A percentile compares a stretch with the other conserved stretches of the same genome.
phyloP scores from a whole-genome alignment of 768 basidiomycete species.

The Lactifluus rugatus region DNA sequence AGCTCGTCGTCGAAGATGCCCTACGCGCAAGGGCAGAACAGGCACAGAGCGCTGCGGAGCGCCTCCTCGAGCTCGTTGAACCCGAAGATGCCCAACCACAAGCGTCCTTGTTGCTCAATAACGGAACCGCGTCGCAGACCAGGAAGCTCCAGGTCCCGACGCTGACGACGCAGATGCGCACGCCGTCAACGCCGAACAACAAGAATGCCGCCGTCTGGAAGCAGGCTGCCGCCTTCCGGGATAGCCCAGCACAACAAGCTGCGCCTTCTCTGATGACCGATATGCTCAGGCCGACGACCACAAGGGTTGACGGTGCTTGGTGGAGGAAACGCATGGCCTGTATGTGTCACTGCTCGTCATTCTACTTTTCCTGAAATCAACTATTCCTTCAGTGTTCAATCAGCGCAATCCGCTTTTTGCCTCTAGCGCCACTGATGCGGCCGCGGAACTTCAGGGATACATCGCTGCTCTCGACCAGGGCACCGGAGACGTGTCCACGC shows the following conservation, averaged over 20 bases:
- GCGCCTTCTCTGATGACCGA: conserved; percentile 49
- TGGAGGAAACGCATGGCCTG: conserved; percentile 70
- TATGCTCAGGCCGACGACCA: conserved; percentile 34
- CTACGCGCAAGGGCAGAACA: conserved; percentile 82
- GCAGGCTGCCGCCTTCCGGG: conserved; percentile 70
- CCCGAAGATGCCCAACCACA: conserved; percentile 41
- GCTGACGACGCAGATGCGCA: conserved; percentile 25
- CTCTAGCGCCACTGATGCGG: conserved; percentile 31
- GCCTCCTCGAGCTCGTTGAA: conserved; percentile 78
- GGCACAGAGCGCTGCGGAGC: conserved; percentile 86
- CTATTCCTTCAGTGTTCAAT: conserved; percentile 34
- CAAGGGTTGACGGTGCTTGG: conserved; percentile 70
- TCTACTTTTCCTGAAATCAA: not conserved
- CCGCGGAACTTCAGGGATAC: conserved; percentile 43
- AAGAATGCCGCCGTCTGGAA: conserved; percentile 49
- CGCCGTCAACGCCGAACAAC: conserved; percentile 59
- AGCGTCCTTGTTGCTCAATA: conserved; percentile 15
- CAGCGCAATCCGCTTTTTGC: conserved; percentile 39
- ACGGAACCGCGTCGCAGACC: conserved; percentile 33
- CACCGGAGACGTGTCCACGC: conserved; percentile 38
- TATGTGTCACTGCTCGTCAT: conserved; percentile 31
- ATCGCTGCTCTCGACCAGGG: conserved; percentile 46
- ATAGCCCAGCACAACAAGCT: conserved; percentile 57
- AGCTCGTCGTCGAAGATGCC: conserved; percentile 69
- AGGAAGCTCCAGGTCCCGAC: conserved; percentile 31